Evolutionary conservation across 1,284 basidiomycete genomes (phyloP).

Genomic region (Malassezia slooffiae): DNA sequence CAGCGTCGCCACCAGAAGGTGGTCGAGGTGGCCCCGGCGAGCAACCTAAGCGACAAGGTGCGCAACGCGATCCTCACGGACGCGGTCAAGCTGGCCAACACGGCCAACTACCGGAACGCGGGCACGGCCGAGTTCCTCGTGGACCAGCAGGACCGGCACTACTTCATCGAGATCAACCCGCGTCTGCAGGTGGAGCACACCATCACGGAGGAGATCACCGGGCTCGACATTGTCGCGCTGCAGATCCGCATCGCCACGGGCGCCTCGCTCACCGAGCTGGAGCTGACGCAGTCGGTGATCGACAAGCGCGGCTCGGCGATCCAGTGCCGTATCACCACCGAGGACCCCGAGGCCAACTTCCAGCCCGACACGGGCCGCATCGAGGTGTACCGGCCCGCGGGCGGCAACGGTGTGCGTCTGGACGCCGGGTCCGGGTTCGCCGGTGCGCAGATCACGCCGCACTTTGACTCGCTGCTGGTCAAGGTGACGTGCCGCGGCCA

Average conservation of each 20-base stretch:
- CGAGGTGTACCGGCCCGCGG: slow-evolving; percentile 95
- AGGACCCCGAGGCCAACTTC: slow-evolving; percentile 81
- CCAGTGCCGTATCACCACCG: slow-evolving; percentile 98
- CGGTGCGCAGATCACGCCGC: slow-evolving; percentile 97
- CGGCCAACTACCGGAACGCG: slow-evolving; percentile 87
- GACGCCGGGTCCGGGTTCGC: slow-evolving; percentile 97
- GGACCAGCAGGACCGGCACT: slow-evolving; percentile 85
- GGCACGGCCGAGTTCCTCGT: slow-evolving; percentile 87
- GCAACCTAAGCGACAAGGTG: slow-evolving; percentile 78
- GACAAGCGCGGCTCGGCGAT: slow-evolving; percentile 94
- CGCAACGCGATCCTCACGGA: slow-evolving; percentile 76
- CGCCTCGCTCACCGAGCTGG: slow-evolving; percentile 85
- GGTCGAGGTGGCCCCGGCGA: slow-evolving; percentile 95
- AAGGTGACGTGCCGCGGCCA: slow-evolving; percentile 93
- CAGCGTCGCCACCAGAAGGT: slow-evolving; percentile 97
- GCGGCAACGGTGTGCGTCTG: slow-evolving; percentile 94
- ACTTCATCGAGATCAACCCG: slow-evolving; percentile 77
- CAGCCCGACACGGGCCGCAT: slow-evolving; percentile 99
- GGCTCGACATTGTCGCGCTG: slow-evolving; percentile 93
- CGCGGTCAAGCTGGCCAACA: slow-evolving; percentile 86
- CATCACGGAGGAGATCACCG: slow-evolving; percentile 82
- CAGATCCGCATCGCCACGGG: slow-evolving; percentile 98
- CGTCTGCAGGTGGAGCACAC: slow-evolving; percentile 54
- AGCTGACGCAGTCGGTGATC: slow-evolving; percentile 91
- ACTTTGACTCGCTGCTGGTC: slow-evolving; percentile 95